These are phyloP conservation scores for Rhodosporidiobolus odoratus DNA, from an alignment of 768 basidiomycete genomes.

Conservation along the genomic window DNA sequence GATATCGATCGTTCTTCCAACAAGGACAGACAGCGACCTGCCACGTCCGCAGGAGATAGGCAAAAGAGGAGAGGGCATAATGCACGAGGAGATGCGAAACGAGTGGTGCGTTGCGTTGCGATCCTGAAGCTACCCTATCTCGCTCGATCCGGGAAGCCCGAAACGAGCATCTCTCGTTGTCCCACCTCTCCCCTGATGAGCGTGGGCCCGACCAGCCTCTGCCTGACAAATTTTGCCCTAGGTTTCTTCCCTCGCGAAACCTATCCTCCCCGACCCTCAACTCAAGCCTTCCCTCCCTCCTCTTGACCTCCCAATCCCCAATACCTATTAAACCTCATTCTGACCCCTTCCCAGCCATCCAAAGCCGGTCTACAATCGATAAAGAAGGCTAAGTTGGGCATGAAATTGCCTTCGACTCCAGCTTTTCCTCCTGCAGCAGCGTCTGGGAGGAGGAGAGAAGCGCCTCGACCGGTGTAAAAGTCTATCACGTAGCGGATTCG, in stretches of 20 bases:
- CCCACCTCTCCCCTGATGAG: no score
- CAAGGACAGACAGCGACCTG: no score
- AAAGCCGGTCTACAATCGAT: conserved; percentile 90
- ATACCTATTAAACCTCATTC: conserved; percentile 53
- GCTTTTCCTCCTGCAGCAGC: conserved; percentile 43
- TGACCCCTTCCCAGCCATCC: conserved; percentile 88
- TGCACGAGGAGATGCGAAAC: no score
- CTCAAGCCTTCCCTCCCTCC: background rate
- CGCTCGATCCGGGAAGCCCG: no score
- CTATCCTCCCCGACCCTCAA: background rate
- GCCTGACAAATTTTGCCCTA: no score
- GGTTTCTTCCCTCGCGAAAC: background rate
- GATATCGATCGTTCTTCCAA: no score
- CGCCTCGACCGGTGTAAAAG: conserved; percentile 78
- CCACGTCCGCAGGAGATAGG: no score
- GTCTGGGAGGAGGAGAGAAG: conserved; percentile 23
- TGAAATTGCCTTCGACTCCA: conserved; percentile 35
- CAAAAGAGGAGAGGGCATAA: no score
- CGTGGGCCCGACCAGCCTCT: no score
- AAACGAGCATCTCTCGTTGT: no score
- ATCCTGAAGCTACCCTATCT: no score
- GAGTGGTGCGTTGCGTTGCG: no score
- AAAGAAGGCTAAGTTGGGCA: conserved; percentile 69
- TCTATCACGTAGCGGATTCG: conserved; percentile 92
- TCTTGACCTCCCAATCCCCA: conserved; percentile 19